phyloP scores from a whole-genome alignment of 2,329 filamentous ascomycete genomes.

The Colletotrichum higginsianum region DNA sequence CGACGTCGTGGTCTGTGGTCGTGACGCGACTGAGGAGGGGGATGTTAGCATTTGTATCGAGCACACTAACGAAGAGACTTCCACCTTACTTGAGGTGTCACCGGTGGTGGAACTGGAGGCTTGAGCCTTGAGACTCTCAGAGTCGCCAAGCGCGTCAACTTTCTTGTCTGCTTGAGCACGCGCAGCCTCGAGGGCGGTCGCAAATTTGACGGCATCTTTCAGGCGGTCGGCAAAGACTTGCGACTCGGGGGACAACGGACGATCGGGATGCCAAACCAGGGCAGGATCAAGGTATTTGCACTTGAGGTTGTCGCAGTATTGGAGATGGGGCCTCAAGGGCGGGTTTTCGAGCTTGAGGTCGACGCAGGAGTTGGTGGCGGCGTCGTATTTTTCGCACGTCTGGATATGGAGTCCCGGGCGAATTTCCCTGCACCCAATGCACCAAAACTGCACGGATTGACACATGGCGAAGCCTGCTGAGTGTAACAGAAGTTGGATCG shows the following conservation, averaged over 20 bases:
- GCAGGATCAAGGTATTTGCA: background rate
- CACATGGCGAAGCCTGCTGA: background rate
- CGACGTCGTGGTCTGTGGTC: too few species aligned
- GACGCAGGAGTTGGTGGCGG: background rate
- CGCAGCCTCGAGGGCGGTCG: background rate
- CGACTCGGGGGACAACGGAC: background rate
- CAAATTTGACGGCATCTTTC: background rate
- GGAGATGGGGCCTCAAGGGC: background rate
- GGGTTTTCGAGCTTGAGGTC: background rate
- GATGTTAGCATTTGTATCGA: background rate
- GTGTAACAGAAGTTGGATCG: too few species aligned
- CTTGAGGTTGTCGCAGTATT: background rate
- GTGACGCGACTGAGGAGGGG: too few species aligned
- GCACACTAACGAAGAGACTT: background rate
- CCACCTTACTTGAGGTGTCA: background rate
- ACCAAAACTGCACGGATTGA: background rate
- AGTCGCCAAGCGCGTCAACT: background rate
- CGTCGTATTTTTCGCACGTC: background rate
- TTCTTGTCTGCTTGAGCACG: background rate
- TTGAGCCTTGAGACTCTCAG: rapidly evolving
- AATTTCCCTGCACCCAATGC: background rate
- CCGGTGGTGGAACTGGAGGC: background rate
- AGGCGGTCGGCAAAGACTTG: background rate
- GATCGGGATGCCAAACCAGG: background rate
- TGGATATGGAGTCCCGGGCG: background rate